Evolutionary conservation across 2,329 filamentous ascomycete genomes (phyloP).

Genomic region (Penicillium brasilianum): DNA sequence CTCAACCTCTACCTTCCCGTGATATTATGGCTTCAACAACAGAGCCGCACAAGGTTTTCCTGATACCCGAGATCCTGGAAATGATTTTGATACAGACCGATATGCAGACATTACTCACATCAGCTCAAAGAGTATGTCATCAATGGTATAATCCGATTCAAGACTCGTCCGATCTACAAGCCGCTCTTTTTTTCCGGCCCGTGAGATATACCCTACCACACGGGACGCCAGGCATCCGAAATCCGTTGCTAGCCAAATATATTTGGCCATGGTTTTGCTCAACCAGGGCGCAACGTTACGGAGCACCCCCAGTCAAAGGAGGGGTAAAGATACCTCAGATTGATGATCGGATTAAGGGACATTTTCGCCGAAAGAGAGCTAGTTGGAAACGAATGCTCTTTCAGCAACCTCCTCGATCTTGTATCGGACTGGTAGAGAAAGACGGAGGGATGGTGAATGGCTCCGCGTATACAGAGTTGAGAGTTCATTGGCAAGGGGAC

Average conservation of each 20-base stretch:
- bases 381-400: too few species aligned
- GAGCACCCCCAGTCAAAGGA: too few species aligned
- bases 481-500: too few species aligned
- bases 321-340: too few species aligned
- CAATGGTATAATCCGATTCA: neutral
- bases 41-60: conserved; percentile 1
- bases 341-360: too few species aligned
- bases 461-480: too few species aligned
- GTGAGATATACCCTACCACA: conserved; percentile 3
- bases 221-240: conserved; percentile 5
- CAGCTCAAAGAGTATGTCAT: conserved; percentile 3
- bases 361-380: too few species aligned
- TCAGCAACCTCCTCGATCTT: too few species aligned
- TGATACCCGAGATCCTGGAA: conserved; percentile 1
- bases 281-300: too few species aligned
- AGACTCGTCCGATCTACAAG: neutral
- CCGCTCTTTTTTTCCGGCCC: conserved; percentile 1
- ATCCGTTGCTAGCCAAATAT: neutral
- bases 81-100: neutral
- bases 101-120: neutral
- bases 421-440: too few species aligned
- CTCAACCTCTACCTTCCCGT: neutral
- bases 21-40: neutral
- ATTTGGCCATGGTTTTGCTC: too few species aligned
- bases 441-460: too few species aligned